Percentiles rank a stretch among this genome's conserved stretches.
phyloP scores from a whole-genome alignment of 2,329 filamentous ascomycete genomes.

The Talaromyces pinophilus region DNA sequence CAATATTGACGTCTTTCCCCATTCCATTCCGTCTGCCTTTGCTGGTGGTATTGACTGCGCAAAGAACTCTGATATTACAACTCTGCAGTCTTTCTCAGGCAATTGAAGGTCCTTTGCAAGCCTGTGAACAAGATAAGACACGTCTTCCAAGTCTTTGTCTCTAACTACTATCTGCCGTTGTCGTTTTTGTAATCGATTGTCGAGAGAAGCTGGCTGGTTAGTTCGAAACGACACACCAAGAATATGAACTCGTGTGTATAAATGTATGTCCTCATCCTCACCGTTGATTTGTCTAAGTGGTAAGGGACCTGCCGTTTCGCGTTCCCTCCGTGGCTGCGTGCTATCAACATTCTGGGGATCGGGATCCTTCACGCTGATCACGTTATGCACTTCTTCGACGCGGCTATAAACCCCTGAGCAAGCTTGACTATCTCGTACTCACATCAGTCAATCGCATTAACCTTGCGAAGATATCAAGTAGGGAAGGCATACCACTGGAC shows the following conservation, averaged over 20 bases:
- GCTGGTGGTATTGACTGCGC: neutral
- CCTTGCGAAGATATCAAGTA: neutral
- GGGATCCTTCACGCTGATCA: neutral
- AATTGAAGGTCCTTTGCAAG: neutral
- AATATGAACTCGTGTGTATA: neutral
- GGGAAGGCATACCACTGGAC: neutral
- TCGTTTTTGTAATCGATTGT: neutral
- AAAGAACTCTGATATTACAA: neutral
- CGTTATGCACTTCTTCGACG: constrained; percentile 4
- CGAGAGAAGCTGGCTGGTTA: neutral
- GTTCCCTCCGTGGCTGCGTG: neutral
- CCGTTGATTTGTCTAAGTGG: neutral
- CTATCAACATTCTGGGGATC: neutral
- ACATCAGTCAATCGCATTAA: too few species aligned
- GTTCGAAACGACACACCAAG: neutral
- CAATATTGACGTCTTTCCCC: neutral
- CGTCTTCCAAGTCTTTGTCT: neutral
- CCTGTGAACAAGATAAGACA: neutral
- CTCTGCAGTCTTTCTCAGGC: neutral
- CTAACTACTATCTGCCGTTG: neutral
- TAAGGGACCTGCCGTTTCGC: neutral
- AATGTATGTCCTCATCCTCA: constrained; percentile 4
- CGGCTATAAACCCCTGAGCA: constrained; percentile 1
- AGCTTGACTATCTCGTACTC: neutral
- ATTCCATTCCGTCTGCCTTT: neutral